Conservation (phyloP, 192 early-diverging fungal genomes). For the Coemansia sp. region DNA sequence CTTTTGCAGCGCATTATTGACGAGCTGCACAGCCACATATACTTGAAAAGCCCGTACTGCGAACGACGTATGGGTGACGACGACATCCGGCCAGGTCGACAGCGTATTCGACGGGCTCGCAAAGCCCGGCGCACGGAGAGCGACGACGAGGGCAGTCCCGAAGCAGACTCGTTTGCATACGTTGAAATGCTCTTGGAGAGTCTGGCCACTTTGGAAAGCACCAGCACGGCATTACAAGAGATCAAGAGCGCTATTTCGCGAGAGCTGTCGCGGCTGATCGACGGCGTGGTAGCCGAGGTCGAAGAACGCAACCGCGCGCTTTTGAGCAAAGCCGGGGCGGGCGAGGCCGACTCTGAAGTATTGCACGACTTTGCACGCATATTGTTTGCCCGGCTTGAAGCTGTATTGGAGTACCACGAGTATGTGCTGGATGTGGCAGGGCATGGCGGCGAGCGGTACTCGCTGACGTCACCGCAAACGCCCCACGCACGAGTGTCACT, state of each 20-base stretch:
- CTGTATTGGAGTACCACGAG: slow-evolving; percentile 72
- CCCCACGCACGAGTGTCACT: slow-evolving; percentile 5
- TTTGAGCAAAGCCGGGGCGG: slow-evolving; percentile 22
- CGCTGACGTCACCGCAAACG: slow-evolving; percentile 18
- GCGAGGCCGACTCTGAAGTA: slow-evolving; percentile 66
- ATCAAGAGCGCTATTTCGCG: slow-evolving; percentile 68
- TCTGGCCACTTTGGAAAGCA: slow-evolving; percentile 57
- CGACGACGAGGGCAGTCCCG: slow-evolving; percentile 66
- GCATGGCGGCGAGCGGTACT: slow-evolving; percentile 49
- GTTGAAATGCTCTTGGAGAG: slow-evolving; percentile 77
- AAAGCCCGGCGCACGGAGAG: slow-evolving; percentile 36
- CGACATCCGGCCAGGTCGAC: slow-evolving; percentile 9
- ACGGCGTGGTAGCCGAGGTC: slow-evolving; percentile 70
- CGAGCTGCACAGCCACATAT: slow-evolving; percentile 76
- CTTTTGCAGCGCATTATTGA: slow-evolving; percentile 65
- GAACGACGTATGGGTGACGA: slow-evolving; percentile 58
- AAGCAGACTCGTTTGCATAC: slow-evolving; percentile 74
- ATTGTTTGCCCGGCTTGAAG: slow-evolving; percentile 72
- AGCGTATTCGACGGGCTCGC: slow-evolving; percentile 36
- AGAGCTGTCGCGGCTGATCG: slow-evolving; percentile 70
- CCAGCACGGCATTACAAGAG: slow-evolving; percentile 54
- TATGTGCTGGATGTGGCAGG: slow-evolving; percentile 65
- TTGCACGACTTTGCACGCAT: slow-evolving; percentile 75
- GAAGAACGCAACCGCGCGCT: slow-evolving; percentile 66
- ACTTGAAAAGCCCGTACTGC: slow-evolving; percentile 76